Evolutionary conservation across 2,329 filamentous ascomycete genomes (phyloP).

Genomic region (Tolypocladium ophioglossoides): DNA sequence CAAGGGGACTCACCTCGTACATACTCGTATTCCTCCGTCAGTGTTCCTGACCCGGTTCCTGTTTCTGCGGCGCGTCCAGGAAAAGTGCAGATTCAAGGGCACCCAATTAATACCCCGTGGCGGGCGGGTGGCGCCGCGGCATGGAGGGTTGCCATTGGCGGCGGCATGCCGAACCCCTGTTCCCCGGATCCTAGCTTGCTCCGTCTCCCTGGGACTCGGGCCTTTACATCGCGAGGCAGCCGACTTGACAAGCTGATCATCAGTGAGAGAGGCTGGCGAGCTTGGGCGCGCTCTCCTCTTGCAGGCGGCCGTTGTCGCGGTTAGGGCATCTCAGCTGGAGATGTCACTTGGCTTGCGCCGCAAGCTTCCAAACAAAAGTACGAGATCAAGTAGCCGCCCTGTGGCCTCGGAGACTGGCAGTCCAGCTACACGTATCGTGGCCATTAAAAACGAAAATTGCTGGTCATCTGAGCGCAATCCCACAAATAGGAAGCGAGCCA

Average conservation of each 20-base stretch:
- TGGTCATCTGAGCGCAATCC: constrained; percentile 4
- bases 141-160: constrained; percentile 2
- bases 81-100: not conserved
- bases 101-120: not conserved
- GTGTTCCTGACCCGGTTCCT: not conserved
- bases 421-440: not conserved
- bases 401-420: not conserved
- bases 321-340: not conserved
- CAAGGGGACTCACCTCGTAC: not conserved
- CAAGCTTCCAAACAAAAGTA: not conserved
- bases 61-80: not conserved
- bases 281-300: not conserved
- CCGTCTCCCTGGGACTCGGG: constrained; percentile 4
- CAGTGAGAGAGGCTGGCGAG: not conserved
- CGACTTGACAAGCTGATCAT: not conserved
- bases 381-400: not conserved
- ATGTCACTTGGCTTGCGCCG: not conserved
- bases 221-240: not conserved
- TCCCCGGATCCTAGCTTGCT: constrained; percentile 3
- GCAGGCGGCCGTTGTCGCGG: not conserved
- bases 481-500: constrained; percentile 1
- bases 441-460: too few species aligned
- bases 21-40: not conserved
- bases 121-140: constrained; percentile 1
- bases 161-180: not conserved